A percentile compares a stretch with the other conserved stretches of the same genome.
phyloP scores from a whole-genome alignment of 371 early-diverging fungal genomes.

The Rhizopus sp. region DNA sequence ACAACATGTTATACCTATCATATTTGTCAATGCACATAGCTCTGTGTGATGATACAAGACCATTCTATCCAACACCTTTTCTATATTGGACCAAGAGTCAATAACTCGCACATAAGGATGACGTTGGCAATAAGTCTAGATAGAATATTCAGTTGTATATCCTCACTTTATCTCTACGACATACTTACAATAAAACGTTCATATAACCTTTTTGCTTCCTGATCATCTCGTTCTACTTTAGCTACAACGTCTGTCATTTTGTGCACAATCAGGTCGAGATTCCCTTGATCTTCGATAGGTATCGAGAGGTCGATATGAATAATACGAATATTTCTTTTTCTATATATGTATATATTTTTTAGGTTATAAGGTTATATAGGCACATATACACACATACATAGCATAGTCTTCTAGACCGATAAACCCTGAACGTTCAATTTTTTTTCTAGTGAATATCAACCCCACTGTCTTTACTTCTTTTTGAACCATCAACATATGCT shows the following conservation, averaged over 20 bases:
- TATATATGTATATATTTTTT: slow-evolving; percentile 12
- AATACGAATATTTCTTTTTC: slow-evolving; percentile 35
- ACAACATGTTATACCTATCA: slow-evolving; percentile 10
- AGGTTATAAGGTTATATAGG: background rate
- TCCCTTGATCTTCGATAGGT: slow-evolving; percentile 37
- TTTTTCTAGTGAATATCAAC: slow-evolving; percentile 41
- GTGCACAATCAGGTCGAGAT: slow-evolving; percentile 48
- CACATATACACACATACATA: slow-evolving; percentile 22
- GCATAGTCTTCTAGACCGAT: slow-evolving; percentile 44
- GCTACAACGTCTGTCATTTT: slow-evolving; percentile 50
- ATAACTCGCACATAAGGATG: slow-evolving; percentile 38
- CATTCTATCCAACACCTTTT: slow-evolving; percentile 40
- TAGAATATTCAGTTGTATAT: background rate
- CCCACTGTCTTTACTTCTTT: slow-evolving; percentile 36
- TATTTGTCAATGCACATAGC: slow-evolving; percentile 10
- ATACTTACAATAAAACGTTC: slow-evolving; percentile 35
- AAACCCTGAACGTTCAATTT: slow-evolving; percentile 44
- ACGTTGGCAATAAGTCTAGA: slow-evolving; percentile 28
- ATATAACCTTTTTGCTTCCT: slow-evolving; percentile 26
- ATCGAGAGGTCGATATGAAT: slow-evolving; percentile 40
- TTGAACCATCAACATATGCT: slow-evolving; percentile 11
- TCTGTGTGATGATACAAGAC: slow-evolving; percentile 25
- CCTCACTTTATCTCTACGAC: background rate
- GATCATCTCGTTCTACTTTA: slow-evolving; percentile 36
- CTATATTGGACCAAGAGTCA: slow-evolving; percentile 43